A percentile compares a stretch with the other conserved stretches of the same genome.
Evolutionary conservation across 768 basidiomycete genomes (phyloP).

Genomic region (Naganishia randhawae): DNA sequence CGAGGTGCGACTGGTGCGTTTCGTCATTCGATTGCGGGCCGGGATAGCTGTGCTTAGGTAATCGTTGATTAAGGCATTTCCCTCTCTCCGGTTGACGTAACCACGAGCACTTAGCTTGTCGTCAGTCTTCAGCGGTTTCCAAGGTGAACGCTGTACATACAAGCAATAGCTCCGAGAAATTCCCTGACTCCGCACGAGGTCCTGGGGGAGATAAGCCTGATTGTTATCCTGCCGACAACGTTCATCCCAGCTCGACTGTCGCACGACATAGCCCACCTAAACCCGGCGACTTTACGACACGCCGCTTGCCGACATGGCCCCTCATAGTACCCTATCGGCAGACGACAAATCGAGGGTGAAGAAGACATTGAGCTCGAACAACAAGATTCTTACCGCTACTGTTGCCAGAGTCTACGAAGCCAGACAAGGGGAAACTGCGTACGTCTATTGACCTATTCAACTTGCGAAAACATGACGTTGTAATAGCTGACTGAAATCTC

Average conservation of each 20-base stretch:
- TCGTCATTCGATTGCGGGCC: not conserved
- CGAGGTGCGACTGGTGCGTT: not conserved
- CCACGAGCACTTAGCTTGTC: too few relatives aligned
- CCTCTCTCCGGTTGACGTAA: not conserved
- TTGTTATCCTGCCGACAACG: not conserved
- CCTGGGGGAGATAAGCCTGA: too few relatives aligned
- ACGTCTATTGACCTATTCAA: conserved; percentile 45
- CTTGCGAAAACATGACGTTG: not conserved
- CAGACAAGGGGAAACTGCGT: conserved; percentile 35
- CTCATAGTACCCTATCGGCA: conserved; percentile 56
- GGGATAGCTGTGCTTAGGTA: not conserved
- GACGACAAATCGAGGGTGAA: conserved; percentile 79
- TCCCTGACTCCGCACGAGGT: too few relatives aligned
- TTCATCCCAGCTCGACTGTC: not conserved
- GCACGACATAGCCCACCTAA: not conserved
- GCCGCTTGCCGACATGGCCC: conserved; percentile 18
- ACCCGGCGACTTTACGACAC: not conserved
- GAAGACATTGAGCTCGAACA: conserved; percentile 51
- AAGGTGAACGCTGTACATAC: not conserved
- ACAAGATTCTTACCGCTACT: conserved; percentile 78
- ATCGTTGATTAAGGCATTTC: not conserved
- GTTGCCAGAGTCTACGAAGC: conserved; percentile 88
- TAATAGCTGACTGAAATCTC: conserved; percentile 54
- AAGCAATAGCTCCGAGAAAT: too few relatives aligned
- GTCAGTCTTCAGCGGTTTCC: too few relatives aligned